Conservation (phyloP, 2,329 filamentous ascomycete species). For the Aspergillus sp. region DNA sequence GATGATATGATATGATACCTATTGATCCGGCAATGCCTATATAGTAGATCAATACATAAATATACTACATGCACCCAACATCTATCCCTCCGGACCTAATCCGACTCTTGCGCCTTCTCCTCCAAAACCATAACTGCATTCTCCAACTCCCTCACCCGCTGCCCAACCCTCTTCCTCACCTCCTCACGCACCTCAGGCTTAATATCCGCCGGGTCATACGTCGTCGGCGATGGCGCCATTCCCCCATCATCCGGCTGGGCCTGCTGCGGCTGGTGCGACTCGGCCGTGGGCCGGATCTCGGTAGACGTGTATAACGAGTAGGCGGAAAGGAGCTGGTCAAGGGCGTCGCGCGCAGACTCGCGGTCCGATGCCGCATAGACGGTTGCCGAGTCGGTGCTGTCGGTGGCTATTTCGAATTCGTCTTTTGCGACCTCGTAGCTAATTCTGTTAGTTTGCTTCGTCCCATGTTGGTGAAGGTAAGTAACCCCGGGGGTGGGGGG, state of each 20-base stretch:
- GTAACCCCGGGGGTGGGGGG: neutral
- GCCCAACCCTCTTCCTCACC: constrained; percentile 37
- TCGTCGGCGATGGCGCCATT: constrained; percentile 21
- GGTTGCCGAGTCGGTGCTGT: constrained; percentile 38
- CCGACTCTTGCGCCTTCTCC: constrained; percentile 23
- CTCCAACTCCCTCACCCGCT: constrained; percentile 40
- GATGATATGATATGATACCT: neutral
- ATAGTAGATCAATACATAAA: neutral
- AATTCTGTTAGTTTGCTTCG: constrained; percentile 5
- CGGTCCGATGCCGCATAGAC: constrained; percentile 42
- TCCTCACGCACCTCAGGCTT: constrained; percentile 29
- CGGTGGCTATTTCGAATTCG: constrained; percentile 43
- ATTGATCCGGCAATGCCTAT: neutral
- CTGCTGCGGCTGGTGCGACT: constrained; percentile 2
- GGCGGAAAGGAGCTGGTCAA: constrained; percentile 31
- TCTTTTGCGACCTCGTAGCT: constrained; percentile 40
- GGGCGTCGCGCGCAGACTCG: constrained; percentile 38
- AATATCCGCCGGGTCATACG: constrained; percentile 25
- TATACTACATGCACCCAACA: neutral
- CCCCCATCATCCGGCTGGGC: constrained; percentile 3
- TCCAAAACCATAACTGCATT: constrained; percentile 38
- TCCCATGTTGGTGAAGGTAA: no score
- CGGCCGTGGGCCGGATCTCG: constrained; percentile 2
- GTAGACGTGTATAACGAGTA: constrained; percentile 27
- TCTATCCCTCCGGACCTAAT: neutral